Evolutionary conservation across 768 basidiomycete species (phyloP).

Genomic region (Saitozyma podzolica): DNA sequence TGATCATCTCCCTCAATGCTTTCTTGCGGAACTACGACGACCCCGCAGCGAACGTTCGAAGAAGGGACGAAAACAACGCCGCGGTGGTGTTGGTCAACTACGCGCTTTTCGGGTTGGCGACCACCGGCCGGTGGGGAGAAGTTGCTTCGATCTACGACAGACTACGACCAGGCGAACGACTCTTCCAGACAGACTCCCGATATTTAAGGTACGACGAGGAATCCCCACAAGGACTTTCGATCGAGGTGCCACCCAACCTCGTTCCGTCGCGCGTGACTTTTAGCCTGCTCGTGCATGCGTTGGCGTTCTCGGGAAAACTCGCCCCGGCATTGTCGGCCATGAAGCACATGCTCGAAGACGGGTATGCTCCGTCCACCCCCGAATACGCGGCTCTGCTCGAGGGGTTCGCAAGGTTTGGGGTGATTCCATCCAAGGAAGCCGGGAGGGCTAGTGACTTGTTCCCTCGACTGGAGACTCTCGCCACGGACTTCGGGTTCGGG

Average conservation of each 20-base stretch:
- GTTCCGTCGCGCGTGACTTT: constrained; percentile 25
- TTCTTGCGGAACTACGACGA: constrained; percentile 3
- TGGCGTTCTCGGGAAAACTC: constrained; percentile 33
- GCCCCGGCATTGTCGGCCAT: constrained; percentile 32
- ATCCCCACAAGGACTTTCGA: constrained; percentile 5
- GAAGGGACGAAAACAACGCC: not conserved
- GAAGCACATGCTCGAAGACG: constrained; percentile 35
- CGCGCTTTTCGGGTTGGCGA: constrained; percentile 28
- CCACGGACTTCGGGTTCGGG: not conserved
- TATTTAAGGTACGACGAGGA: not conserved
- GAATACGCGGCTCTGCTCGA: constrained; percentile 42
- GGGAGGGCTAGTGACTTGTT: not conserved
- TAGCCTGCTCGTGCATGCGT: constrained; percentile 28
- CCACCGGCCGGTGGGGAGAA: constrained; percentile 26
- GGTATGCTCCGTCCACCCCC: constrained; percentile 21
- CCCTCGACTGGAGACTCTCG: not conserved
- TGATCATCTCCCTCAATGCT: constrained; percentile 7
- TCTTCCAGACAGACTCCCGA: not conserved
- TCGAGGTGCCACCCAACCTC: constrained; percentile 19
- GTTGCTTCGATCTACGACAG: constrained; percentile 21
- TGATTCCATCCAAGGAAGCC: constrained; percentile 1
- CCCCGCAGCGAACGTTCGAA: not conserved
- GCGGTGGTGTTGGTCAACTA: constrained; percentile 27
- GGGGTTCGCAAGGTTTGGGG: constrained; percentile 46
- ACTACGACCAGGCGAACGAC: constrained; percentile 1